Evolutionary conservation across 202 grass and related monocot species (phyloP).

Genomic region (Setaria viridis): DNA sequence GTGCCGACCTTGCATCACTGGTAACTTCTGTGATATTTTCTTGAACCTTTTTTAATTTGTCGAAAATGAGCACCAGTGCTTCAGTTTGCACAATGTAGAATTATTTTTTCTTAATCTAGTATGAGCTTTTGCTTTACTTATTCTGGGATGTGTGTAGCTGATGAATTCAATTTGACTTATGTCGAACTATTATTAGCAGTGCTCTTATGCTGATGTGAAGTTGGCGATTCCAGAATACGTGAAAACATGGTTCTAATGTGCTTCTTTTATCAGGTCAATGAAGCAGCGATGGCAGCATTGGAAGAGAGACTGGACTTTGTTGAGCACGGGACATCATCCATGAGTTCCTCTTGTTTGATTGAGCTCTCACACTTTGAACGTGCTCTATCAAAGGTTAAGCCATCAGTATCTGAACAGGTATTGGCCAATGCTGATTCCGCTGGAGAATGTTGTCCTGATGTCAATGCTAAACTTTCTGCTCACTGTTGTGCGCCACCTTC

Average conservation of each 20-base stretch:
- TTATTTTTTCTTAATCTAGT: not conserved
- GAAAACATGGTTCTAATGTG: not conserved
- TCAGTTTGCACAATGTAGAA: not conserved
- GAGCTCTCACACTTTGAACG: constrained; percentile 67
- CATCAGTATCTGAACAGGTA: constrained; percentile 86
- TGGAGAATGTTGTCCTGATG: not conserved
- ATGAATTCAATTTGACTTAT: not conserved
- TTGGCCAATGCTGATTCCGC: not conserved
- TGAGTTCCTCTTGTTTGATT: constrained; percentile 48
- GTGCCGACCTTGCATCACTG: constrained; percentile 75
- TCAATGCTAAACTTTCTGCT: not conserved
- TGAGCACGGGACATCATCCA: constrained; percentile 46
- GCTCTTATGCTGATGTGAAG: constrained; percentile 6
- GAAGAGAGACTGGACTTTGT: constrained; percentile 62
- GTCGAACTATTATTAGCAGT: too few relatives aligned
- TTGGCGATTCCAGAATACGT: not conserved
- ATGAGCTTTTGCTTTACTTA: not conserved
- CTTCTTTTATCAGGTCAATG: constrained; percentile 63
- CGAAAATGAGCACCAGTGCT: not conserved
- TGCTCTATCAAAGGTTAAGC: constrained; percentile 70
- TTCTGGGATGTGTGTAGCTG: not conserved
- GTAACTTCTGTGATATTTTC: constrained; percentile 39
- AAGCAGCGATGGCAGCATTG: constrained; percentile 81
- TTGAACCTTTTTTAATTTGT: not conserved
- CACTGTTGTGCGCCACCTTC: not conserved